Percentiles rank a stretch among this genome's conserved stretches.
These are phyloP conservation scores for Nicotiana paniculata DNA, from an alignment of 257 asterid genomes.

Conservation along the genomic window DNA sequence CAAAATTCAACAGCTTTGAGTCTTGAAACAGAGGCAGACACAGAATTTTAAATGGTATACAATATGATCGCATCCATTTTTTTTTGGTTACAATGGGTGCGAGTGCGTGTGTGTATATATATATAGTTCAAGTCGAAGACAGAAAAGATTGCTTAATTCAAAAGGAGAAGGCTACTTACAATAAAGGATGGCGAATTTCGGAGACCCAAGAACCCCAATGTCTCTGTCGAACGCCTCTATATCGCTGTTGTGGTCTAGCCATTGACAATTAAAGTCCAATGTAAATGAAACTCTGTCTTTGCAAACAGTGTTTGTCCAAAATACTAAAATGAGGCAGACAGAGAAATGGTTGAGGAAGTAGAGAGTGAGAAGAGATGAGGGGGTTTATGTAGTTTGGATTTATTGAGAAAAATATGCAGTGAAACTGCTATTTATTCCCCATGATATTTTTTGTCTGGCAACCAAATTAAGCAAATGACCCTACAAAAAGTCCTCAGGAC, in stretches of 20 bases:
- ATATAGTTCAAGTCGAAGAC: background rate
- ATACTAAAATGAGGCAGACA: background rate
- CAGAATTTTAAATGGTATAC: too few relatives aligned
- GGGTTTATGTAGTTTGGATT: constrained; percentile 13
- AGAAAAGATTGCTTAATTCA: background rate
- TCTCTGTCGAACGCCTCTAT: constrained; percentile 86
- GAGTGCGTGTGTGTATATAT: too few relatives aligned
- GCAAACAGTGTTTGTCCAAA: background rate
- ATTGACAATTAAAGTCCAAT: constrained; percentile 8
- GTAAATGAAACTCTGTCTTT: background rate
- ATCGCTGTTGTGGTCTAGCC: constrained; percentile 72
- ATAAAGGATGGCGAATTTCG: constrained; percentile 87
- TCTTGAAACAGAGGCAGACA: too few relatives aligned
- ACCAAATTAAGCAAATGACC: constrained; percentile 29
- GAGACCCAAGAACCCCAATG: constrained; percentile 99
- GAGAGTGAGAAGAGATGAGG: background rate
- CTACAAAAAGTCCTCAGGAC: constrained; percentile 6
- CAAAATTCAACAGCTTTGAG: background rate
- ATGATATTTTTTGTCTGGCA: constrained; percentile 19
- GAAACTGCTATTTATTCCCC: background rate
- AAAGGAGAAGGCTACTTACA: constrained; percentile 29
- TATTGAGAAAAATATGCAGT: background rate
- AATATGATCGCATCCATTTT: too few relatives aligned
- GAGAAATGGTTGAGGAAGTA: background rate
- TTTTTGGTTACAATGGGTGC: too few relatives aligned